These are phyloP conservation scores for Venturia nashicola DNA, from an alignment of 2,329 filamentous ascomycete species.

Conservation along the genomic window DNA sequence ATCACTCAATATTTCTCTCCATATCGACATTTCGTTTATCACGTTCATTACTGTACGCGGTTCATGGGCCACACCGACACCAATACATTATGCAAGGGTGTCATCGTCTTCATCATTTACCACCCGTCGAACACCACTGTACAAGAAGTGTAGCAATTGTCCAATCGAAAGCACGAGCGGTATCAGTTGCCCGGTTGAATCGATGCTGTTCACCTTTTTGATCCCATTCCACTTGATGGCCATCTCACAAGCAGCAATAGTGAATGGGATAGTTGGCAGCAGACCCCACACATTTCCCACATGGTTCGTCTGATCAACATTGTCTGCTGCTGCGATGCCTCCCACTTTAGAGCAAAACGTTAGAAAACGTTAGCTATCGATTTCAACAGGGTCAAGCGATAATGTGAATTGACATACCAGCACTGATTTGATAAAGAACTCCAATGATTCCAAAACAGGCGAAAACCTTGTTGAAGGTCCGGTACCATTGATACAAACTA, in stretches of 20 bases:
- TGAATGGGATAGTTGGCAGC: neutral
- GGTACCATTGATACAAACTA: slow-evolving; percentile 1
- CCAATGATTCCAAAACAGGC: neutral
- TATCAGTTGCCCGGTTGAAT: neutral
- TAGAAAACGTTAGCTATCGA: neutral
- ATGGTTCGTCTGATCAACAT: neutral
- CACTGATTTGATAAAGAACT: neutral
- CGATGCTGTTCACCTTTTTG: neutral
- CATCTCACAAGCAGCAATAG: slow-evolving; percentile 2
- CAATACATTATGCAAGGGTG: neutral
- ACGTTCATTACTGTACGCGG: neutral
- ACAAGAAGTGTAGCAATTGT: neutral
- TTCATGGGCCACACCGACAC: neutral
- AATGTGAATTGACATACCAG: neutral
- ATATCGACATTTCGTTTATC: neutral
- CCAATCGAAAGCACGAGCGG: neutral
- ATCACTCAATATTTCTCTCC: neutral
- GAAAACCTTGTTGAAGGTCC: neutral
- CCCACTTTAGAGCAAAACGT: neutral
- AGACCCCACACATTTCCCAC: neutral
- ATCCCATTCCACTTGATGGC: neutral
- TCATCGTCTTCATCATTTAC: neutral
- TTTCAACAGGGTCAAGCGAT: neutral
- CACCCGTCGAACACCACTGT: neutral
- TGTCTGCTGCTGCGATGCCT: neutral